Evolutionary conservation across 805 yeast species (phyloP), one percentile per base, ranked within the genome.

Genomic region (Nakazawaea anatomiae): DNA sequence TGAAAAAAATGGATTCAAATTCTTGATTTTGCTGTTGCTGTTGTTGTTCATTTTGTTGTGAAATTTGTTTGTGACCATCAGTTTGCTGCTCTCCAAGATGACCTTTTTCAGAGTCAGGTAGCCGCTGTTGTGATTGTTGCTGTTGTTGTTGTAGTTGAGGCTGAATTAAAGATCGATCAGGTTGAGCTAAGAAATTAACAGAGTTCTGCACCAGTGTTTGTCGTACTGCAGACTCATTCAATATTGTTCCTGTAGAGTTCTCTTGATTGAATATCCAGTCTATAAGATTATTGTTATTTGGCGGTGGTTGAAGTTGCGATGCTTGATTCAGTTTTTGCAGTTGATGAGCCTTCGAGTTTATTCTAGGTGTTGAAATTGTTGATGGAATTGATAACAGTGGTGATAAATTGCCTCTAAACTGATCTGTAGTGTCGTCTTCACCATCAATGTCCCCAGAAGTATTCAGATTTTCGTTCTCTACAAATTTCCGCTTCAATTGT

Each of bases 221-320:
- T 32, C 35, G 8, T 8, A 11, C 11, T 8, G 8, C 8, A 32
- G 35, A 32, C 11, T 32, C 35, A 11, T 32, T 32, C 8, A 32
- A 9, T 8, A 11, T 32, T 2, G 8, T 32, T 11, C 8, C 35
- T 9, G 35, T 32, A 9, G 35, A 9, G 35, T 32, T 32, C 35
- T 32, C 35, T 9, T 8, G 35, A 34, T 49, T 49, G 45, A 49
- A 49, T 27, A 49, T 44, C 52, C 52, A 49, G 31, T 49, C 48
- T n/a, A 49, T 8, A 8, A 49, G 25, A 31, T 44, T 49, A 27
- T 36, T 44, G 4, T 47, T 44, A 11, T 47, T 43, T 10, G 47
- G 36, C 14, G 43, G 25, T n/a, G 48, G 41, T 30, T 32, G 35
- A 9, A 9, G 35, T 27, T 42, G 35, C 12, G 25, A 18, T 31